Conservation (phyloP, 2,329 filamentous ascomycete genomes). For the Penicillium concentricum region DNA sequence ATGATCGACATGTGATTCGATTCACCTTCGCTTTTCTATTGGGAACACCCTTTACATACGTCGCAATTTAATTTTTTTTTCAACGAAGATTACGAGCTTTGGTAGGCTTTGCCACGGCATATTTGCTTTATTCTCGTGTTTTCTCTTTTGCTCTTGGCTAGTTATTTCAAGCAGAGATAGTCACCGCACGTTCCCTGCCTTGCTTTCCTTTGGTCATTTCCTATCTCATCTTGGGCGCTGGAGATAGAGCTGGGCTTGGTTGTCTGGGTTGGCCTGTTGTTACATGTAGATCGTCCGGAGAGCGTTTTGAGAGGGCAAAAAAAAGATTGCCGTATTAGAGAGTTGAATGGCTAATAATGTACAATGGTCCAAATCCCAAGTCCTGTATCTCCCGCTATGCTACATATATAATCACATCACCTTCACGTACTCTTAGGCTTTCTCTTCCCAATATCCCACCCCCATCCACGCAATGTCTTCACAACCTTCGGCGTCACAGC, state of each 20-base stretch:
- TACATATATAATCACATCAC: conserved; percentile 4
- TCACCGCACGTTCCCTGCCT: conserved; percentile 2
- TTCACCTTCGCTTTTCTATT: conserved; percentile 2
- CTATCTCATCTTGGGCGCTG: conserved; percentile 5
- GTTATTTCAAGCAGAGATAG: background rate
- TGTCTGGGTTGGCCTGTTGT: conserved; percentile 8
- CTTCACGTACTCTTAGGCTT: conserved; percentile 42
- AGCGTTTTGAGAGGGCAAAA: conserved; percentile 17
- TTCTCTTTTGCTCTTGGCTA: conserved; percentile 3
- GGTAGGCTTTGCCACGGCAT: conserved; percentile 13
- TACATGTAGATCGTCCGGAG: conserved; percentile 9
- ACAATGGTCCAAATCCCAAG: conserved; percentile 21
- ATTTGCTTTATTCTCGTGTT: conserved; percentile 10
- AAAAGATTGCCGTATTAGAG: conserved; percentile 22
- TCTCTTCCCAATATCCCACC: conserved; percentile 89
- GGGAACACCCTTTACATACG: conserved; percentile 3
- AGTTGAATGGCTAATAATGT: conserved; percentile 32
- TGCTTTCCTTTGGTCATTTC: conserved; percentile 3
- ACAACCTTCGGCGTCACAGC: conserved; percentile 94
- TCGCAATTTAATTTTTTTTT: conserved; percentile 7
- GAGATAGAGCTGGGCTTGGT: conserved; percentile 5
- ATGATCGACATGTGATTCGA: conserved; percentile 68
- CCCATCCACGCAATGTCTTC: conserved; percentile 80
- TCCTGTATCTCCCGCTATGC: conserved; percentile 9
- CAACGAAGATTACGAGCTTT: conserved; percentile 21